Evolutionary conservation across 1,284 basidiomycete genomes (phyloP).

Genomic region (Schizophyllum amplum): DNA sequence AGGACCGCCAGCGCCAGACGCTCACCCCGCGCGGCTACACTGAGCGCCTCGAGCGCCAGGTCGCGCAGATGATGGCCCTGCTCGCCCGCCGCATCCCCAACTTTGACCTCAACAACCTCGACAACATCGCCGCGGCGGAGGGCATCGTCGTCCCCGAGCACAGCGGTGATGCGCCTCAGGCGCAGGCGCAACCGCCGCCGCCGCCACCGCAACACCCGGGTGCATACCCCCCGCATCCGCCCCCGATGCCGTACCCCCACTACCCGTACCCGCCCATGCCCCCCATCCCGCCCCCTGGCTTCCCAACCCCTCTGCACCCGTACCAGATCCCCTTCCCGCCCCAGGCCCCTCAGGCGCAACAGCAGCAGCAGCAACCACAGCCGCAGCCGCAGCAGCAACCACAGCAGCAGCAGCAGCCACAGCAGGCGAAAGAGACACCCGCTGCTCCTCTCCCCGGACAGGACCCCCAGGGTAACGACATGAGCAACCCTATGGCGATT

Average conservation of each 20-base stretch:
- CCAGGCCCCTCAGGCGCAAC: constrained; percentile 14
- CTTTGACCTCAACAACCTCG: constrained; percentile 58
- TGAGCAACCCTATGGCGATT: constrained; percentile 1
- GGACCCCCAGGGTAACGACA: neutral
- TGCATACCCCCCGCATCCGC: neutral
- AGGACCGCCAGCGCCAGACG: constrained; percentile 76
- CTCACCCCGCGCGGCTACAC: constrained; percentile 60
- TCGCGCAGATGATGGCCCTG: neutral
- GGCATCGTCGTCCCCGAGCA: constrained; percentile 41
- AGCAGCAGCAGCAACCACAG: constrained; percentile 14
- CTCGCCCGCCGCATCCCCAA: neutral
- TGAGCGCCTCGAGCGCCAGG: neutral
- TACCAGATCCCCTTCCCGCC: constrained; percentile 17
- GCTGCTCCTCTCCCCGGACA: neutral
- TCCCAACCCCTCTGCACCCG: constrained; percentile 16
- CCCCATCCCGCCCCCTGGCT: constrained; percentile 12
- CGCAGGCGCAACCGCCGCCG: neutral
- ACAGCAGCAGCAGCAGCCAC: constrained; percentile 3
- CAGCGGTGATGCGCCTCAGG: neutral
- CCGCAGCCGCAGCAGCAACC: constrained; percentile 17
- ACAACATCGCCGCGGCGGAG: constrained; percentile 53
- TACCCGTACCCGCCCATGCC: constrained; percentile 2
- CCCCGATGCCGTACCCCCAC: neutral
- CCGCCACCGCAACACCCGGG: neutral
- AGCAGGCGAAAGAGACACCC: neutral